Evolutionary conservation across 164 flowering plant genomes (phyloP).

Genomic region (Aristolochia californica): DNA sequence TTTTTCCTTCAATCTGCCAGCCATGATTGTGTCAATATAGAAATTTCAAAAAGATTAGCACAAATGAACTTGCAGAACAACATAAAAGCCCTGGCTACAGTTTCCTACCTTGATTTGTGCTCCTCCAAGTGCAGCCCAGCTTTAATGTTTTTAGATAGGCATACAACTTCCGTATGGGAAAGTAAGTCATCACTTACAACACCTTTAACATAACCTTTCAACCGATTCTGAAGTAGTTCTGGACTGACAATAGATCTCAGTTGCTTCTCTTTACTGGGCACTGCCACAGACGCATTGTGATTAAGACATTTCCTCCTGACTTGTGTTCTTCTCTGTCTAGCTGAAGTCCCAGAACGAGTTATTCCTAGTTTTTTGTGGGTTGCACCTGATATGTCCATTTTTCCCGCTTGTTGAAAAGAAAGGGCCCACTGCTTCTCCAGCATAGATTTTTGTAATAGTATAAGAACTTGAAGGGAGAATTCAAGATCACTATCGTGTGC

Average conservation of each 20-base stretch:
- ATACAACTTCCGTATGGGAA: slow-evolving; percentile 67
- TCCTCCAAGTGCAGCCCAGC: slow-evolving; percentile 66
- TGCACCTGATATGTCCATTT: slow-evolving; percentile 12
- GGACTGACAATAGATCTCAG: slow-evolving; percentile 33
- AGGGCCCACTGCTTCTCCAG: slow-evolving; percentile 89
- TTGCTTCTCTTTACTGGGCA: slow-evolving; percentile 21
- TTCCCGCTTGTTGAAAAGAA: slow-evolving; percentile 32
- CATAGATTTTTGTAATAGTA: slow-evolving; percentile 81
- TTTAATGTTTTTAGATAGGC: slow-evolving; percentile 60
- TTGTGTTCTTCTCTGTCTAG: slow-evolving; percentile 57
- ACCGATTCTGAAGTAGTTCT: slow-evolving; percentile 47
- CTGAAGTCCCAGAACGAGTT: slow-evolving; percentile 71
- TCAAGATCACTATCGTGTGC: slow-evolving; percentile 32
- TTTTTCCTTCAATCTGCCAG: slow-evolving; percentile 55
- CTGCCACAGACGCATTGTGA: slow-evolving; percentile 10
- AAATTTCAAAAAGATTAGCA: no score
- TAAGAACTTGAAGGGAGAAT: slow-evolving; percentile 58
- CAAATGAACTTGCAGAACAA: not conserved
- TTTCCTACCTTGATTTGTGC: slow-evolving; percentile 46
- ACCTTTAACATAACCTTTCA: slow-evolving; percentile 71
- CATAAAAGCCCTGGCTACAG: not conserved
- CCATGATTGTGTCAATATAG: not conserved
- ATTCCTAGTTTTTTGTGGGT: slow-evolving; percentile 26
- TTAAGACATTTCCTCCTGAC: slow-evolving; percentile 23
- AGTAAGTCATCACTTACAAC: slow-evolving; percentile 53